phyloP scores from a whole-genome alignment of 768 basidiomycete genomes.

The Cystobasidiopsis lactophilus region DNA sequence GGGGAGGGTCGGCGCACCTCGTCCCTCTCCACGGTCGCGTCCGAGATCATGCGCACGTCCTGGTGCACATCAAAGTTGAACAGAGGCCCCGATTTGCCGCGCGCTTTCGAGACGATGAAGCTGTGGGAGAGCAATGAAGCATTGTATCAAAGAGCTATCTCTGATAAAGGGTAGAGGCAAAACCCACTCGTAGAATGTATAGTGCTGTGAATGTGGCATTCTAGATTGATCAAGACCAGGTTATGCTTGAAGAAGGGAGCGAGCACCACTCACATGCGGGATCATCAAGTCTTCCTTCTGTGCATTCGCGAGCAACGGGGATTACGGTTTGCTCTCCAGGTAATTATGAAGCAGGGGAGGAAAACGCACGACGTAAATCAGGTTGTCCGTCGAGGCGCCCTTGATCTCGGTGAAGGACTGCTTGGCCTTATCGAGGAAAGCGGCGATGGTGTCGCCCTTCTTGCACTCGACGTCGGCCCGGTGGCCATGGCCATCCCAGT shows the following conservation, averaged over 20 bases:
- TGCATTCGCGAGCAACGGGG: too few relatives aligned
- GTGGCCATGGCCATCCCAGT: slow-evolving; percentile 97
- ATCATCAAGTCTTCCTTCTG: slow-evolving; percentile 85
- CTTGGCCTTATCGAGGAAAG: slow-evolving; percentile 79
- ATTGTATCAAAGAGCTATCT: not conserved
- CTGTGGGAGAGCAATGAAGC: slow-evolving; percentile 4
- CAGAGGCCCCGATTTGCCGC: slow-evolving; percentile 90
- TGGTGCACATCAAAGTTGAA: slow-evolving; percentile 99
- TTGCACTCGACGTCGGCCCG: slow-evolving; percentile 85
- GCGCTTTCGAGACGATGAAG: slow-evolving; percentile 93
- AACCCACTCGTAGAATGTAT: slow-evolving; percentile 66
- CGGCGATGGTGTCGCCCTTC: slow-evolving; percentile 75
- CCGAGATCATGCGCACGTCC: slow-evolving; percentile 78
- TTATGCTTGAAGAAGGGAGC: not conserved
- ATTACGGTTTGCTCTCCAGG: not conserved
- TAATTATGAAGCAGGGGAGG: not conserved
- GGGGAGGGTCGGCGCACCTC: too few relatives aligned
- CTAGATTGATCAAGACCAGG: slow-evolving; percentile 3
- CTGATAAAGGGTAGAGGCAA: not conserved
- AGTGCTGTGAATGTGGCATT: slow-evolving; percentile 37
- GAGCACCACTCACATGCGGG: slow-evolving; percentile 46
- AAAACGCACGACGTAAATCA: slow-evolving; percentile 83
- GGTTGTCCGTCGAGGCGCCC: slow-evolving; percentile 72
- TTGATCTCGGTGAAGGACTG: slow-evolving; percentile 80
- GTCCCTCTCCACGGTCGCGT: slow-evolving; percentile 91